These are phyloP conservation scores for Tuber brumale DNA, from an alignment of 495 filamentous ascomycete species.

Conservation along the genomic window DNA sequence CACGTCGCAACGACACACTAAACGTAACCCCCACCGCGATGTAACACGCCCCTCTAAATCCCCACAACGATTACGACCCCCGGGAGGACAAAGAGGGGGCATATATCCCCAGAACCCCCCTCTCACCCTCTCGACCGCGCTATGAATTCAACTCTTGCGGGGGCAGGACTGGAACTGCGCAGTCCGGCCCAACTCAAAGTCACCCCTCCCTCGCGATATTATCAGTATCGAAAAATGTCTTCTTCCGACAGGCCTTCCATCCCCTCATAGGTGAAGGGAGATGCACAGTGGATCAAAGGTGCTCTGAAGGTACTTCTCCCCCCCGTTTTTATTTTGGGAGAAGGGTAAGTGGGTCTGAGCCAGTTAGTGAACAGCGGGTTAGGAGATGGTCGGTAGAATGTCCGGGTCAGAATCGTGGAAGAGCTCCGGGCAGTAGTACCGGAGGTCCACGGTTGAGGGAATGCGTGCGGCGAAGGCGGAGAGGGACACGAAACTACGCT, in stretches of 20 bases:
- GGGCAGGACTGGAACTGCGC: neutral
- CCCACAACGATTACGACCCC: neutral
- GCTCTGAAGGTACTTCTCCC: slow-evolving; percentile 15
- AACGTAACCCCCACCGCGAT: neutral
- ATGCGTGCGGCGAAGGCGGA: slow-evolving; percentile 37
- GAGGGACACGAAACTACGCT: slow-evolving; percentile 22
- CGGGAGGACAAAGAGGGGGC: neutral
- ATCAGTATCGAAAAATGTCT: slow-evolving; percentile 14
- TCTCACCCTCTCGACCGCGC: neutral
- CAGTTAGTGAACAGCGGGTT: neutral
- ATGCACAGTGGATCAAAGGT: slow-evolving; percentile 32
- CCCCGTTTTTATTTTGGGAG: neutral
- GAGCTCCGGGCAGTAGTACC: slow-evolving; percentile 15
- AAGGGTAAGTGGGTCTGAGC: neutral
- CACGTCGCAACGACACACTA: neutral
- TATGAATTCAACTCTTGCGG: neutral
- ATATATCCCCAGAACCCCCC: neutral
- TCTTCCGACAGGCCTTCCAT: slow-evolving; percentile 4
- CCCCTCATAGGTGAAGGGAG: slow-evolving; percentile 28
- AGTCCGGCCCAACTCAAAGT: neutral
- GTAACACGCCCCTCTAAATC: neutral
- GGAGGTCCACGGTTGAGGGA: slow-evolving; percentile 15
- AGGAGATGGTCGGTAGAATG: slow-evolving; percentile 33
- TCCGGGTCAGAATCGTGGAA: slow-evolving; percentile 20
- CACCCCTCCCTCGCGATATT: neutral